A percentile compares a stretch with the other conserved stretches of the same genome.
Conservation (phyloP, 805 yeast genomes). For the Candida sonorensis region DNA sequence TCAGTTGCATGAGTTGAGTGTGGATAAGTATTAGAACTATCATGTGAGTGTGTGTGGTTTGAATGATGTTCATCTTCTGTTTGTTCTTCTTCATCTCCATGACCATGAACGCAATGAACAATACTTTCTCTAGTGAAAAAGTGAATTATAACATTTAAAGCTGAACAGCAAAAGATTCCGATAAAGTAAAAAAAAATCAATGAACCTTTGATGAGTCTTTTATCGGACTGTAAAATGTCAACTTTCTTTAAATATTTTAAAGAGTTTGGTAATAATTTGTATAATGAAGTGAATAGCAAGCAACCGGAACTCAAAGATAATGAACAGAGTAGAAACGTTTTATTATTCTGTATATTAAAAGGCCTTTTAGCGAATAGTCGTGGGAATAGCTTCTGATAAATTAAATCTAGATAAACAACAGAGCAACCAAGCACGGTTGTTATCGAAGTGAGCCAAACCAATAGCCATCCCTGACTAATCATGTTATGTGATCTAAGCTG, state of each 20-base stretch:
- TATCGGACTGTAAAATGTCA: conserved; percentile 18
- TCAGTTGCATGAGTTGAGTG: neutral
- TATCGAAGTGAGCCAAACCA: conserved; percentile 57
- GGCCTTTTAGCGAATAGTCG: conserved; percentile 31
- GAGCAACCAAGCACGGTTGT: conserved; percentile 70
- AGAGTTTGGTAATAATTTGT: conserved; percentile 70
- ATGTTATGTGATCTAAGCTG: no score
- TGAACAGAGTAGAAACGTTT: conserved; percentile 63
- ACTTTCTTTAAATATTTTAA: conserved; percentile 34
- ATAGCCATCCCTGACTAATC: conserved; percentile 53
- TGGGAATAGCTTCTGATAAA: conserved; percentile 41
- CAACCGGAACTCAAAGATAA: conserved; percentile 80
- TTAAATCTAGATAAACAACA: conserved; percentile 53
- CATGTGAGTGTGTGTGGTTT: conserved; percentile 5
- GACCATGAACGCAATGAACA: conserved; percentile 73
- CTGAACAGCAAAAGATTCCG: conserved; percentile 58
- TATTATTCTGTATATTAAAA: conserved; percentile 52
- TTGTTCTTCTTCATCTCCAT: conserved; percentile 17
- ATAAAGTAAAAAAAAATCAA: conserved; percentile 32
- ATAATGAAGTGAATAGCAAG: conserved; percentile 69
- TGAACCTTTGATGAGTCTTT: conserved; percentile 31
- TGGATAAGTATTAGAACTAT: no score
- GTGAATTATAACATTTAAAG: conserved; percentile 63
- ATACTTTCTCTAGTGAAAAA: conserved; percentile 71
- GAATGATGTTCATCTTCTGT: conserved; percentile 2